phyloP scores from a whole-genome alignment of 2,329 filamentous ascomycete species.

The Fusarium nematophilum region DNA sequence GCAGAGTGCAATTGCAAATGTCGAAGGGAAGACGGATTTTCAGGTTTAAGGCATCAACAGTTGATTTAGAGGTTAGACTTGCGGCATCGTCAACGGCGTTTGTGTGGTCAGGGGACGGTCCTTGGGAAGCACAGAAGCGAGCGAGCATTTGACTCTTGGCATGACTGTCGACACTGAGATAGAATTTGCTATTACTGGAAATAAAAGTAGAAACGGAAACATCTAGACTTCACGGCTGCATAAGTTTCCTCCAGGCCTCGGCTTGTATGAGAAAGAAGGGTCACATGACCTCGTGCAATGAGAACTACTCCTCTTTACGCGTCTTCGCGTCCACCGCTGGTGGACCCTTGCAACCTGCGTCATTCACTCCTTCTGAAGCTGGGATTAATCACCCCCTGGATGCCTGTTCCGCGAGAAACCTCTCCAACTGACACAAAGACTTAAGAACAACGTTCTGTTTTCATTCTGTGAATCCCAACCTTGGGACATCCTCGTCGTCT shows the following conservation, averaged over 20 bases:
- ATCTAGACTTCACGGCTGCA: not conserved
- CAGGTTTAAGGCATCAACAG: constrained; percentile 28
- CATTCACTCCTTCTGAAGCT: constrained; percentile 14
- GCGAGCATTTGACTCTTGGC: constrained; percentile 1
- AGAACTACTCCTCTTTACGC: constrained; percentile 22
- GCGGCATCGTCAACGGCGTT: constrained; percentile 1
- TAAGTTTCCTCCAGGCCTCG: not conserved
- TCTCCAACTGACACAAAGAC: not conserved
- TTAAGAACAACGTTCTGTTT: not conserved
- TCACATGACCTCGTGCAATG: constrained; percentile 28
- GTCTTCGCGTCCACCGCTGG: not conserved
- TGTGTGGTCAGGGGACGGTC: not conserved
- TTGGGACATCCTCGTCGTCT: not conserved
- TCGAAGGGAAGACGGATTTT: constrained; percentile 65
- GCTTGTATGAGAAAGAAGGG: too few species aligned
- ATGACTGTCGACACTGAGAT: too few species aligned
- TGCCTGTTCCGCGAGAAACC: not conserved
- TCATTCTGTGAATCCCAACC: not conserved
- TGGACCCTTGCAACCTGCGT: constrained; percentile 12
- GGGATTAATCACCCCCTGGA: not conserved
- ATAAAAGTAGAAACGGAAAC: not conserved
- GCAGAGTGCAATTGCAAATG: constrained; percentile 86
- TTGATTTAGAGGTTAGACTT: not conserved
- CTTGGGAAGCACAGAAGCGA: constrained; percentile 3
- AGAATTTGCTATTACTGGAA: not conserved